phyloP scores from a whole-genome alignment of 345 rosid genomes.

The Pugionium cornutum region DNA sequence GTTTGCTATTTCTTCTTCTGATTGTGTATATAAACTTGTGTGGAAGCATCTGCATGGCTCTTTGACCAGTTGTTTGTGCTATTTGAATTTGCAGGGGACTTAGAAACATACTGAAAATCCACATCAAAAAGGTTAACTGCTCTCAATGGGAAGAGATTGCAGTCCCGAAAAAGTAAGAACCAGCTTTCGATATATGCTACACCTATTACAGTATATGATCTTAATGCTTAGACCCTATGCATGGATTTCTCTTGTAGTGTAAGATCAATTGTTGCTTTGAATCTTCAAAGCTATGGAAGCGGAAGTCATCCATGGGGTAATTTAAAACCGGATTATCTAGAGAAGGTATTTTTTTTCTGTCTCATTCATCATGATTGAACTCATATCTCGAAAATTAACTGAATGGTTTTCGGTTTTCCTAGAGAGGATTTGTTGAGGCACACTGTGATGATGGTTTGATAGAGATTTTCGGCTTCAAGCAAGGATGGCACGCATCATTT shows the following conservation, averaged over 20 bases:
- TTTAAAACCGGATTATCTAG: slow-evolving; percentile 40
- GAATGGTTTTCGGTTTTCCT: neutral
- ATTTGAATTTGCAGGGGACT: slow-evolving; percentile 63
- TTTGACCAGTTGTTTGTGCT: slow-evolving; percentile 1
- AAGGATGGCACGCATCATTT: slow-evolving; percentile 98
- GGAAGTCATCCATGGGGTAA: slow-evolving; percentile 44
- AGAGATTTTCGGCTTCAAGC: slow-evolving; percentile 93
- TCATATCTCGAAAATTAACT: neutral
- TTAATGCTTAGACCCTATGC: neutral
- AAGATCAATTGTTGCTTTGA: slow-evolving; percentile 42
- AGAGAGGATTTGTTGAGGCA: slow-evolving; percentile 96
- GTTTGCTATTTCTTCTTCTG: slow-evolving; percentile 40
- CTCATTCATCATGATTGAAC: neutral
- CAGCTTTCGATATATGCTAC: neutral
- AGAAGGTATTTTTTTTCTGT: slow-evolving; percentile 37
- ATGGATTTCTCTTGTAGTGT: slow-evolving; percentile 26
- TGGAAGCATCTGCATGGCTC: neutral
- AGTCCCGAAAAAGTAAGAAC: slow-evolving; percentile 71
- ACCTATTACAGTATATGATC: slow-evolving; percentile 6
- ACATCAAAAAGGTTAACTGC: slow-evolving; percentile 71
- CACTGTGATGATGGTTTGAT: slow-evolving; percentile 90
- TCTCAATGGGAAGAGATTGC: slow-evolving; percentile 84
- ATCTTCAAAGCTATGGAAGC: slow-evolving; percentile 42
- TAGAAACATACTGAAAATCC: slow-evolving; percentile 74
- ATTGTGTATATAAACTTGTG: slow-evolving; percentile 4